Evolutionary conservation across 2,329 filamentous ascomycete genomes (phyloP).

Genomic region (Epichloe gansuensis): DNA sequence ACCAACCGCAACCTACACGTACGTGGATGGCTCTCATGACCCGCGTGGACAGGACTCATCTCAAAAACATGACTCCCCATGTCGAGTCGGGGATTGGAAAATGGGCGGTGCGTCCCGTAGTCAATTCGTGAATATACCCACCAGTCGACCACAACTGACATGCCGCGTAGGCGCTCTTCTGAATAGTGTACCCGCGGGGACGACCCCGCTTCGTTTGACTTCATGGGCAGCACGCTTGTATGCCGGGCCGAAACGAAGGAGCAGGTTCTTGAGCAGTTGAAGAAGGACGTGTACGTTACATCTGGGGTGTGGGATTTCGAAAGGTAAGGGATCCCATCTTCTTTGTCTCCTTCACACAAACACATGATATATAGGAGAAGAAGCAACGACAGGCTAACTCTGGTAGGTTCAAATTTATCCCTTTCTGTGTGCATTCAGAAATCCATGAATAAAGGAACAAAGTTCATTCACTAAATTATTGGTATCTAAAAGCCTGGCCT

Average conservation of each 20-base stretch:
- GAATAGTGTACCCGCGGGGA: constrained; percentile 53
- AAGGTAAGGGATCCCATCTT: constrained; percentile 27
- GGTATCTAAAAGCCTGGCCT: constrained; percentile 3
- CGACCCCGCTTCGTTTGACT: constrained; percentile 45
- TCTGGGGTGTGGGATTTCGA: constrained; percentile 71
- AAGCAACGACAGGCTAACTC: not conserved
- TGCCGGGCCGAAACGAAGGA: constrained; percentile 54
- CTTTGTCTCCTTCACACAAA: no score
- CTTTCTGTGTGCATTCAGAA: constrained; percentile 30
- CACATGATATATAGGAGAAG: not conserved
- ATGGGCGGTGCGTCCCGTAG: constrained; percentile 45
- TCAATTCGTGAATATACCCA: not conserved
- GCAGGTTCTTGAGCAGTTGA: constrained; percentile 54
- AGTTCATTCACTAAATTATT: not conserved
- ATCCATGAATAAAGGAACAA: constrained; percentile 11
- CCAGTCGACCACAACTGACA: not conserved
- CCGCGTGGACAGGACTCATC: constrained; percentile 30
- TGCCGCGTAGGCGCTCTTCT: constrained; percentile 50
- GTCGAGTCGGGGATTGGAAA: constrained; percentile 43
- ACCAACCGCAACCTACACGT: no score
- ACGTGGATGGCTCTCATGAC: not conserved
- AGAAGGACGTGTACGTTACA: constrained; percentile 59
- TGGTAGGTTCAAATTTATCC: constrained; percentile 38
- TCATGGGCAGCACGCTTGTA: constrained; percentile 63
- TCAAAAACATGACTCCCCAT: constrained; percentile 39